Evolutionary conservation across 306 rosid species (phyloP).

Genomic region (Ormosia emarginata): DNA sequence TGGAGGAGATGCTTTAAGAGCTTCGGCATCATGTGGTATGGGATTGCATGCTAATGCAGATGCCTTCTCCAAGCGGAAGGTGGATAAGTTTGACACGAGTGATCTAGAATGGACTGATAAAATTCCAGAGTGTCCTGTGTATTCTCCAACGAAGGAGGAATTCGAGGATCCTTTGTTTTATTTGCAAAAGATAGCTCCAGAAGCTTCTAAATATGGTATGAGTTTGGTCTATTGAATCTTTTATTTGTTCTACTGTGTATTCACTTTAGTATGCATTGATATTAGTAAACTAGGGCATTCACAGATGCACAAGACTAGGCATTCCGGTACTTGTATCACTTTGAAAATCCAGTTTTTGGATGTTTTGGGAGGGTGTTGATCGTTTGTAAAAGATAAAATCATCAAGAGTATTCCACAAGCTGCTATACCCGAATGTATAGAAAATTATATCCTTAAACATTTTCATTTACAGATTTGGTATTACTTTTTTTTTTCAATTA

Average conservation of each 20-base stretch:
- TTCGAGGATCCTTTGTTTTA: conserved; percentile 90
- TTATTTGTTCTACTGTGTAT: not conserved
- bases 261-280: not conserved
- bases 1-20: conserved; percentile 90
- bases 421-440: not conserved
- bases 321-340: not conserved
- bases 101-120: conserved; percentile 83
- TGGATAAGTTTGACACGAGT: conserved; percentile 80
- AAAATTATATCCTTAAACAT: not conserved
- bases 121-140: conserved; percentile 89
- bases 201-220: conserved; percentile 93
- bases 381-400: not conserved
- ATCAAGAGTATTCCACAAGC: not conserved
- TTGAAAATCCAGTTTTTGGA: not conserved
- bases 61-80: conserved; percentile 64
- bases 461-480: not conserved
- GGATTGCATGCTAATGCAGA: conserved; percentile 57
- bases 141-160: conserved; percentile 82
- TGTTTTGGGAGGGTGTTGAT: not conserved
- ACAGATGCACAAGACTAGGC: not conserved
- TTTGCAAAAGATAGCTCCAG: conserved; percentile 92
- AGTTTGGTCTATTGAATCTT: conserved; percentile 25
- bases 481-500: not conserved
- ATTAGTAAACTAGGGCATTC: not conserved
- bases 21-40: conserved; percentile 64